Evolutionary conservation across 208 protist species (phyloP).

Genomic region (Crithidia brevicula): DNA sequence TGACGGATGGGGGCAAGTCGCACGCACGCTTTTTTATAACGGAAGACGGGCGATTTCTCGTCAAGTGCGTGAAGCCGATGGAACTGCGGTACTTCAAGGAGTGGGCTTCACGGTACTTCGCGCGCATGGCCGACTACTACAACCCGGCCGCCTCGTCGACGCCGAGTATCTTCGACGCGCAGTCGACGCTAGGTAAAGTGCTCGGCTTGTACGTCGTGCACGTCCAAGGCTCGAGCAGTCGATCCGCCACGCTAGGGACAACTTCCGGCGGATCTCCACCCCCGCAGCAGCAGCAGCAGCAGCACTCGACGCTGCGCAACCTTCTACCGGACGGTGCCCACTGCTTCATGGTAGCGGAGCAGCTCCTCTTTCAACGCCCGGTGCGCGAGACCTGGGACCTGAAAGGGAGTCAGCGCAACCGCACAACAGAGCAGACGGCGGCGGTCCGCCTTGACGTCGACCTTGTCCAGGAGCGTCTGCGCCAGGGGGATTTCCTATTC

Average conservation of each 20-base stretch:
- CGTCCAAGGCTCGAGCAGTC: conserved; percentile 18
- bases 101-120: conserved; percentile 63
- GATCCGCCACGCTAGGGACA: background rate
- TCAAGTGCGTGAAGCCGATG: conserved; percentile 77
- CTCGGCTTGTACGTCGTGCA: conserved; percentile 39
- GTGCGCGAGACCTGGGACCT: conserved; percentile 61
- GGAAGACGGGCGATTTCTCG: conserved; percentile 62
- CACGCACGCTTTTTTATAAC: conserved; percentile 70
- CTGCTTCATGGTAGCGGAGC: conserved; percentile 77
- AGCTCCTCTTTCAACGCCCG: conserved; percentile 34
- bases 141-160: conserved; percentile 8
- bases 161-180: background rate
- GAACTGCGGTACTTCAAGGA: conserved; percentile 75
- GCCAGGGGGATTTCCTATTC: conserved; percentile 68
- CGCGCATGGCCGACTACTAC: conserved; percentile 46
- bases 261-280: background rate
- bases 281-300: conserved; percentile 15
- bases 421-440: conserved; percentile 52
- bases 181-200: conserved; percentile 33
- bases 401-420: conserved; percentile 88
- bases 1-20: conserved; percentile 76
- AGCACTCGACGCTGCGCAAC: background rate
- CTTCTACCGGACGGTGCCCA: conserved; percentile 35
- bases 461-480: conserved; percentile 47
- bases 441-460: conserved; percentile 77